phyloP scores from a whole-genome alignment of 2,329 filamentous ascomycete genomes.

The Huntiella savannae region DNA sequence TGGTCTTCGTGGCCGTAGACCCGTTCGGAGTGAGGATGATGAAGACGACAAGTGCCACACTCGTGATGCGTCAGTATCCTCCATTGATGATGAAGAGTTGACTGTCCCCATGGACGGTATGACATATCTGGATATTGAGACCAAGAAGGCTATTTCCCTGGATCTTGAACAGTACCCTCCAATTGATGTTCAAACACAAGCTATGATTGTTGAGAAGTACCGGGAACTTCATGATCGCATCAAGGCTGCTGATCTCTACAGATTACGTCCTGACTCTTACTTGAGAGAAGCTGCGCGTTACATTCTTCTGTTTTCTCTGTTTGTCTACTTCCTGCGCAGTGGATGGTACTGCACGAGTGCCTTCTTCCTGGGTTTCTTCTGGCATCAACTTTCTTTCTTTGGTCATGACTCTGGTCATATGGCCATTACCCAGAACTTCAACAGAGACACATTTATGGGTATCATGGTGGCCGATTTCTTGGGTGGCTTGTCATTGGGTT shows the following conservation, averaged over 20 bases:
- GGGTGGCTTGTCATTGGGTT: conserved; percentile 76
- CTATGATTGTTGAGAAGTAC: conserved; percentile 61
- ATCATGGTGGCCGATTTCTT: conserved; percentile 81
- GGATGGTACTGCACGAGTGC: conserved; percentile 54
- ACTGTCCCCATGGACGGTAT: conserved; percentile 29
- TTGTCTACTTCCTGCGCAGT: conserved; percentile 39
- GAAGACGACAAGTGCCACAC: not conserved
- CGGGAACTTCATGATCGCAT: conserved; percentile 57
- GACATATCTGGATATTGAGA: conserved; percentile 53
- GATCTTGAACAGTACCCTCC: conserved; percentile 66
- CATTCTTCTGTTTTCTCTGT: conserved; percentile 37
- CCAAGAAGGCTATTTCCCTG: conserved; percentile 52
- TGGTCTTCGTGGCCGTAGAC: conserved; percentile 8
- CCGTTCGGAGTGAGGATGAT: conserved; percentile 1
- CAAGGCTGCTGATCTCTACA: conserved; percentile 54
- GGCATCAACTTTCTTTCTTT: conserved; percentile 88
- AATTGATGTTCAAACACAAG: conserved; percentile 54
- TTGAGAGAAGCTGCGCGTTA: conserved; percentile 58
- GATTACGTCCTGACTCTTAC: conserved; percentile 72
- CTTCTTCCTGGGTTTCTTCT: conserved; percentile 60
- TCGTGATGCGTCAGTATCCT: conserved; percentile 4
- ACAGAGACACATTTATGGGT: conserved; percentile 64
- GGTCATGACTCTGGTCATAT: conserved; percentile 94
- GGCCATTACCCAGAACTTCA: conserved; percentile 87
- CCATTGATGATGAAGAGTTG: conserved; percentile 23